Evolutionary conservation across 257 asterid species (phyloP), one percentile per base, ranked within the genome.

Genomic region (Lithospermum erythrorhizon): DNA sequence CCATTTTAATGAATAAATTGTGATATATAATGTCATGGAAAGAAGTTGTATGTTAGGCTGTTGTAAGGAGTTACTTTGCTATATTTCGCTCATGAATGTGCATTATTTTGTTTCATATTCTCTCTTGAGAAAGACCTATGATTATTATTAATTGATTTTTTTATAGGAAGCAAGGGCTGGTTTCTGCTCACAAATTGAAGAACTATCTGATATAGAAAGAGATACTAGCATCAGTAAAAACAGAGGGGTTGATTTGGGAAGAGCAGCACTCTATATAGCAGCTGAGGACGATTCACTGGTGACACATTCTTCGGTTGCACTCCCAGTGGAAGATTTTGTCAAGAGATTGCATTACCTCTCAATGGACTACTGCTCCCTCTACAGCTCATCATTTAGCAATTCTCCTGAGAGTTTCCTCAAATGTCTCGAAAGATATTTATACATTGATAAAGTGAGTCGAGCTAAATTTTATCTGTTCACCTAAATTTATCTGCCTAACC

Each of bases 241-340:
- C 65, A 66, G 75, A 68, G 81, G 75, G 60, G 84, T 84, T 64
- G 85, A 87, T 69, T 69, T 87, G 72, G 89, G 83, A 30, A 70
- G 80, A 77, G 67, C 78, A 53, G 94, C 95, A 61, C 94, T 87
- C 65, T 72, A 84, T 61, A 78, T 87, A 68, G 94, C 94, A 29
- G 90, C 95, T 30, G 95, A 87, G 70, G 91, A 87, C 66, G 95
- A 87, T 66, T 84, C 94, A 63, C 82, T 87, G 15, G 52, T 87
- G 54, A 84, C 95, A 4, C 95, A 87, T 72, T 87, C 94, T 54
- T 87, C 95, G 59, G 95, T 87, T 69, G 89, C 95, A 1, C 91
- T 87, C 27, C 95, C 95, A 13, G 94, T 87, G n/a, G 89, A 81
- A 63, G 90, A 82, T 80, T 84, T 84, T 60, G 41, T 80, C 30